These are phyloP conservation scores for Handroanthus guayacan DNA, from an alignment of 257 asterid species.

Conservation along the genomic window DNA sequence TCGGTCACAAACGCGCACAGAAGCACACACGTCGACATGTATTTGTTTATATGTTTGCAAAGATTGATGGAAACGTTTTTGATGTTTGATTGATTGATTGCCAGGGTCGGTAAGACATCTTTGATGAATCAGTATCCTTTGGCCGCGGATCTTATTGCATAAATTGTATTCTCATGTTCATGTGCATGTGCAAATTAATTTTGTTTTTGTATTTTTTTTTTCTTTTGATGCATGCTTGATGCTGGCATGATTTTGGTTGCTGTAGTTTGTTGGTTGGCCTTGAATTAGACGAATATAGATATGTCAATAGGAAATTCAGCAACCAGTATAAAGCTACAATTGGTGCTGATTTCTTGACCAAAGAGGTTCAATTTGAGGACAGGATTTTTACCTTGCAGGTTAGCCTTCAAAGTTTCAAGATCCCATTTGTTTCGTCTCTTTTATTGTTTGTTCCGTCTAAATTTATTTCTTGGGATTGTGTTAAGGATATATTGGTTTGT, in stretches of 20 bases:
- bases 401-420: slow-evolving; percentile 23
- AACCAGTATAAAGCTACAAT: slow-evolving; percentile 62
- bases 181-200: background rate
- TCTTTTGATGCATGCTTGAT: background rate
- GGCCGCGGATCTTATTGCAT: slow-evolving; percentile 25
- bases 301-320: slow-evolving; percentile 56
- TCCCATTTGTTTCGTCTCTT: background rate
- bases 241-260: background rate
- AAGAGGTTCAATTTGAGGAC: slow-evolving; percentile 61
- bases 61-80: slow-evolving; percentile 16
- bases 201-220: background rate
- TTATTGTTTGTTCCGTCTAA: background rate
- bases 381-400: slow-evolving; percentile 62
- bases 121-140: slow-evolving; percentile 54
- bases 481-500: slow-evolving; percentile 3
- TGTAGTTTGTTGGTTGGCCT: slow-evolving; percentile 31
- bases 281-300: slow-evolving; percentile 46
- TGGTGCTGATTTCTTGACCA: slow-evolving; percentile 58
- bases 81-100: slow-evolving; percentile 24
- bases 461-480: background rate
- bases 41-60: background rate
- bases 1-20: background rate
- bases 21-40: background rate
- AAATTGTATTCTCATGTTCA: background rate
- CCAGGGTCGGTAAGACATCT: slow-evolving; percentile 56